Conservation (phyloP, 805 yeast species). For the Candida vaughaniae region DNA sequence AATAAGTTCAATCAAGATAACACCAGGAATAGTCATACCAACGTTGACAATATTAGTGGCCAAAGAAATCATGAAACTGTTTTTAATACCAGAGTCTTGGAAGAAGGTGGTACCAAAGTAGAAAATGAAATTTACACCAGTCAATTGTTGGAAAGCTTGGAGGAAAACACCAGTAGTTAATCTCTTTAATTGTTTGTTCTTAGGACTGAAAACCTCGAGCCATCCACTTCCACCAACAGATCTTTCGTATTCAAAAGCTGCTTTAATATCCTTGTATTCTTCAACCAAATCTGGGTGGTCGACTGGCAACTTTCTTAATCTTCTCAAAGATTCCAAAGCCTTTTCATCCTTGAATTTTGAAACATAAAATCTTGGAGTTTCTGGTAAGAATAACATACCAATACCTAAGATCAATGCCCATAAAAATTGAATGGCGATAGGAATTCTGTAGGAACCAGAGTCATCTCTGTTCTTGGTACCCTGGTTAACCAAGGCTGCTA, state of each 20-base stretch:
- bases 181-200: conserved; percentile 52
- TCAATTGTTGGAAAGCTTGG: conserved; percentile 84
- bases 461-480: conserved; percentile 34
- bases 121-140: conserved; percentile 88
- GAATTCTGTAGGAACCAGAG: conserved; percentile 43
- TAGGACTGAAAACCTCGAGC: conserved; percentile 57
- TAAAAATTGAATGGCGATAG: conserved; percentile 38
- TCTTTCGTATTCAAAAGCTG: conserved; percentile 67
- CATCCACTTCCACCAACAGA: conserved; percentile 53
- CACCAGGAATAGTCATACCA: conserved; percentile 39
- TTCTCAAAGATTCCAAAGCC: conserved; percentile 32
- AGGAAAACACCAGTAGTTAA: conserved; percentile 59
- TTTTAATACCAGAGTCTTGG: conserved; percentile 57
- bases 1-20: conserved; percentile 29
- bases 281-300: conserved; percentile 68
- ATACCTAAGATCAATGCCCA: conserved; percentile 36
- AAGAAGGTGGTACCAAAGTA: conserved; percentile 88
- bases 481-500: conserved; percentile 39
- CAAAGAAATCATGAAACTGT: conserved; percentile 46
- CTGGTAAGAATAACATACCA: conserved; percentile 38
- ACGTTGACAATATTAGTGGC: conserved; percentile 43
- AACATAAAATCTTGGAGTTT: conserved; percentile 40
- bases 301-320: conserved; percentile 50
- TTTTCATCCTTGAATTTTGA: conserved; percentile 24
- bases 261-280: conserved; percentile 74